These are phyloP conservation scores for Aspergillus cavernicola DNA, from an alignment of 495 filamentous ascomycete species.

Conservation along the genomic window DNA sequence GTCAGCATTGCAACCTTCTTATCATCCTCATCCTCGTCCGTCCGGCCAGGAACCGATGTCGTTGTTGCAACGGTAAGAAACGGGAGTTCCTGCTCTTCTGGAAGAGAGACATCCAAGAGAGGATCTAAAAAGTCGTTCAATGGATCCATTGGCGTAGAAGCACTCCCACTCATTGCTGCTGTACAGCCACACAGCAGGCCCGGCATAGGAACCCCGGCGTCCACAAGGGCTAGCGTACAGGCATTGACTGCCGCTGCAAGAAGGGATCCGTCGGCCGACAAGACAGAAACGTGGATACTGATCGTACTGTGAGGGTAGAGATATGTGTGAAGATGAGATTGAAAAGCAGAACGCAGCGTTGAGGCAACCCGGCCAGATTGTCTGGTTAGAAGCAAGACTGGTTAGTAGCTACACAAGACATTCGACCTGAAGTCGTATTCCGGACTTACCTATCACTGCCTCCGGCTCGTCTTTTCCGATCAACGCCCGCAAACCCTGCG, in stretches of 20 bases:
- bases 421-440: neutral
- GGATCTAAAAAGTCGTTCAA: constrained; percentile 73
- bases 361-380: constrained; percentile 76
- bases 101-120: constrained; percentile 77
- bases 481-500: constrained; percentile 83
- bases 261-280: constrained; percentile 87
- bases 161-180: constrained; percentile 68
- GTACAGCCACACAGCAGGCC: constrained; percentile 89
- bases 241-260: constrained; percentile 90
- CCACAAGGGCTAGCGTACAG: constrained; percentile 84
- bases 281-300: constrained; percentile 73
- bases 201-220: constrained; percentile 91
- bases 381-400: constrained; percentile 38
- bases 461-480: constrained; percentile 67
- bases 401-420: constrained; percentile 15
- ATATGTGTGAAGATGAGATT: constrained; percentile 70
- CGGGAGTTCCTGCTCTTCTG: constrained; percentile 88
- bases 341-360: constrained; percentile 70
- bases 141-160: constrained; percentile 49
- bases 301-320: constrained; percentile 89
- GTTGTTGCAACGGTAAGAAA: constrained; percentile 81
- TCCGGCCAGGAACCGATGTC: constrained; percentile 45
- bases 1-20: constrained; percentile 76
- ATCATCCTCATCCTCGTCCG: constrained; percentile 38
- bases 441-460: constrained; percentile 68